These are phyloP conservation scores for Podaxis sp. DNA, from an alignment of 768 basidiomycete species.

Conservation along the genomic window DNA sequence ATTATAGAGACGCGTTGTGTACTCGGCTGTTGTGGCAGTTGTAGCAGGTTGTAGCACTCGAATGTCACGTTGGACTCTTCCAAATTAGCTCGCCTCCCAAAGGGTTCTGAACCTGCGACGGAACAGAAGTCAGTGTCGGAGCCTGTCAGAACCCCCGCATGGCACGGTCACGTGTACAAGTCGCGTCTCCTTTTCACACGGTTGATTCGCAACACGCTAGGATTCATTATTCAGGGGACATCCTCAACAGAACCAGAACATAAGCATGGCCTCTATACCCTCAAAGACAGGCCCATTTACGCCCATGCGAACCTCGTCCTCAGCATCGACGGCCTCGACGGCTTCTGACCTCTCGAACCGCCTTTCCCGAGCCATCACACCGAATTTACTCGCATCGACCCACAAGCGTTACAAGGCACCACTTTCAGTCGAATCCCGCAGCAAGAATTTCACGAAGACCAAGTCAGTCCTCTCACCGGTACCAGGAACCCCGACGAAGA, in stretches of 20 bases:
- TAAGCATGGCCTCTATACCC: slow-evolving; percentile 13
- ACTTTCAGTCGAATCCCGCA: slow-evolving; percentile 45
- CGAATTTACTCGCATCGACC: slow-evolving; percentile 35
- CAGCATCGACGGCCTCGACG: slow-evolving; percentile 24
- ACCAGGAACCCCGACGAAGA: slow-evolving; percentile 55
- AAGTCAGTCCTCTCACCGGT: slow-evolving; percentile 44
- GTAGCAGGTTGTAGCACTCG: background rate
- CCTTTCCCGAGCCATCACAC: slow-evolving; percentile 34
- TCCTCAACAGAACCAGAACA: slow-evolving; percentile 1
- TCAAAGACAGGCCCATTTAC: slow-evolving; percentile 9
- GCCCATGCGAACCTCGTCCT: slow-evolving; percentile 12
- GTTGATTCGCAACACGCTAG: background rate
- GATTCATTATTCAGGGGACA: background rate
- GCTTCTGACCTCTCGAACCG: slow-evolving; percentile 24
- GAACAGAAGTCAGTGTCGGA: background rate
- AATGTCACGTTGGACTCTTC: too few relatives aligned
- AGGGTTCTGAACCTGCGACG: background rate
- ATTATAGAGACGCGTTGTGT: background rate
- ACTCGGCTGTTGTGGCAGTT: background rate
- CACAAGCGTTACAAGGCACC: slow-evolving; percentile 71
- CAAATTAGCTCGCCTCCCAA: background rate
- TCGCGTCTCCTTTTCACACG: slow-evolving; percentile 13
- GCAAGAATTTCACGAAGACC: slow-evolving; percentile 27
- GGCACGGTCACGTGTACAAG: background rate
- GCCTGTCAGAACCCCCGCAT: background rate